These are phyloP conservation scores for Wickerhamomyces strasburgensis DNA, from an alignment of 805 yeast species.

Conservation along the genomic window DNA sequence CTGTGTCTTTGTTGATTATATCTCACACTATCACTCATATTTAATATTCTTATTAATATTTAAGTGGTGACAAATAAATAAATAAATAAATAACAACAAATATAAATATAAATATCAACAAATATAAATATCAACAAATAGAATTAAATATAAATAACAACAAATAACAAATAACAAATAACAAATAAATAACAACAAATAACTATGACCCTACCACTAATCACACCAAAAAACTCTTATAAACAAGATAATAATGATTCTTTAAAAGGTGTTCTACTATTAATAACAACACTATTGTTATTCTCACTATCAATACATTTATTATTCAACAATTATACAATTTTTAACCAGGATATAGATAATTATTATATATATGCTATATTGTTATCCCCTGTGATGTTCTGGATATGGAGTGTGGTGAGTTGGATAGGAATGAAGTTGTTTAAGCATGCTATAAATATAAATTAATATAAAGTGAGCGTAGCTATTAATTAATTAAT, in stretches of 20 bases:
- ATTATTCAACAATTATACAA: conserved; percentile 8
- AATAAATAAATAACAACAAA: too few relatives aligned
- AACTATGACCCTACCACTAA: conserved; percentile 11
- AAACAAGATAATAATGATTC: too few relatives aligned
- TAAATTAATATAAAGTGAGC: conserved; percentile 20
- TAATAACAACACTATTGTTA: conserved; percentile 9
- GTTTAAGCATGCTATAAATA: conserved; percentile 74
- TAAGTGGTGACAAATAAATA: too few relatives aligned
- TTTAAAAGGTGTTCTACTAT: conserved; percentile 13
- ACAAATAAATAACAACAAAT: too few relatives aligned
- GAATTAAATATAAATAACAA: too few relatives aligned
- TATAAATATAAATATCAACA: too few relatives aligned
- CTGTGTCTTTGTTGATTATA: too few relatives aligned
- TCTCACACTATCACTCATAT: too few relatives aligned
- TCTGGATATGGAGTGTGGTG: conserved; percentile 66
- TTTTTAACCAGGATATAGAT: conserved; percentile 2
- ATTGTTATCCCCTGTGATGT: conserved; percentile 30
- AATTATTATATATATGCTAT: conserved; percentile 33
- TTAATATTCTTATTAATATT: too few relatives aligned
- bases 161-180: too few relatives aligned
- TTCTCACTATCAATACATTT: conserved; percentile 9
- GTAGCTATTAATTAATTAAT: not conserved
- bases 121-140: too few relatives aligned
- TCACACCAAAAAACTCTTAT: conserved; percentile 6
- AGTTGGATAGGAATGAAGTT: conserved; percentile 81